These are phyloP conservation scores for Leptographium galeiforme DNA, from an alignment of 2,329 filamentous ascomycete genomes.

Conservation along the genomic window DNA sequence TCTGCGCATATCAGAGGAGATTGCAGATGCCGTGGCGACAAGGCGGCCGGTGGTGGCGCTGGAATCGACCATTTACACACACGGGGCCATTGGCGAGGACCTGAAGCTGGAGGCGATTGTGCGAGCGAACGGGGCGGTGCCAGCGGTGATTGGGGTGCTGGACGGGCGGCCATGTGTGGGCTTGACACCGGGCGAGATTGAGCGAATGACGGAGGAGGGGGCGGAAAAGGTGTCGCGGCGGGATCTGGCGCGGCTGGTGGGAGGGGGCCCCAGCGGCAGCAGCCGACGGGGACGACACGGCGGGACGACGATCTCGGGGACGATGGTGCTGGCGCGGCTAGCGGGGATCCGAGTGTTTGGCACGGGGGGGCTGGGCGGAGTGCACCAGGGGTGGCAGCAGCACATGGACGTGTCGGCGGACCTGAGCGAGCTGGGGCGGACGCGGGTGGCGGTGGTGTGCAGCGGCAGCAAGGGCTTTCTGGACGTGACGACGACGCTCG, in stretches of 20 bases:
- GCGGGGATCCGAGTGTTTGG: constrained; percentile 89
- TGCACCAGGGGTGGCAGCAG: constrained; percentile 76
- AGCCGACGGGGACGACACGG: constrained; percentile 45
- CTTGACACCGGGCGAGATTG: constrained; percentile 57
- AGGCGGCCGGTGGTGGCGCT: constrained; percentile 79
- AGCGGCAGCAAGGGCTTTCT: constrained; percentile 94
- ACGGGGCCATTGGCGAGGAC: constrained; percentile 67
- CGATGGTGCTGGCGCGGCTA: constrained; percentile 75
- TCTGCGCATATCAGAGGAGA: constrained; percentile 67
- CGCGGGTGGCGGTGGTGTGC: constrained; percentile 74
- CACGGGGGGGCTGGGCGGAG: constrained; percentile 86
- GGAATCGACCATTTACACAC: constrained; percentile 94
- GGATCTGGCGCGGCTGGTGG: constrained; percentile 66
- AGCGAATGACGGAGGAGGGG: constrained; percentile 55
- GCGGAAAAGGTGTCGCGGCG: constrained; percentile 77
- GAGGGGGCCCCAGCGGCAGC: constrained; percentile 25
- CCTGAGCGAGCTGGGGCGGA: constrained; percentile 82
- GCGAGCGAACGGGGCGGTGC: constrained; percentile 66
- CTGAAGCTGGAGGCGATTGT: constrained; percentile 68
- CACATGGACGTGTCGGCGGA: constrained; percentile 93
- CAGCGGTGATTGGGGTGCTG: constrained; percentile 81
- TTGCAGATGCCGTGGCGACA: constrained; percentile 59
- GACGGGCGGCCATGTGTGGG: constrained; percentile 75
- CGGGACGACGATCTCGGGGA: constrained; percentile 86
- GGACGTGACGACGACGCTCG: constrained; percentile 79